Percentiles rank a stretch among this genome's conserved stretches.
phyloP scores from a whole-genome alignment of 768 basidiomycete genomes.

The Termitomyces sp. region DNA sequence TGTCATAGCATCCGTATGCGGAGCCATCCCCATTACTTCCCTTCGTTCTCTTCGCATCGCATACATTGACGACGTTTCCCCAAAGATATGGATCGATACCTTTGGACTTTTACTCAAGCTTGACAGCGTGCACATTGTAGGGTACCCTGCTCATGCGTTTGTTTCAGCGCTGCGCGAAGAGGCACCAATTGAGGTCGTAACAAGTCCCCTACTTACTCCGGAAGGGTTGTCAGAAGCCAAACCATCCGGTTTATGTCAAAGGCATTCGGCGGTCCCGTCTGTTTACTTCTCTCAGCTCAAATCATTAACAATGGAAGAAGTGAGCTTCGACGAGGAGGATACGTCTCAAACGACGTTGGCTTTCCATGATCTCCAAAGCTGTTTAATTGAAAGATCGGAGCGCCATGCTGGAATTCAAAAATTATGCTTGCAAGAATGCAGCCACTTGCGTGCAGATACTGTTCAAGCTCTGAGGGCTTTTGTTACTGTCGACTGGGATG shows the following conservation, averaged over 20 bases:
- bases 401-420: slow-evolving; percentile 22
- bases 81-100: slow-evolving; percentile 16
- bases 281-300: slow-evolving; percentile 22
- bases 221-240: slow-evolving; percentile 9
- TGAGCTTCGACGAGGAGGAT: slow-evolving; percentile 13
- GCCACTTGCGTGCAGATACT: slow-evolving; percentile 11
- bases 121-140: slow-evolving; percentile 17
- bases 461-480: slow-evolving; percentile 21
- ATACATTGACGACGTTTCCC: slow-evolving; percentile 13
- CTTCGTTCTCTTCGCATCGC: slow-evolving; percentile 19
- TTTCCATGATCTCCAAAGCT: slow-evolving; percentile 13
- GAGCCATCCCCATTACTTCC: slow-evolving; percentile 17
- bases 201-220: slow-evolving; percentile 1
- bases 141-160: slow-evolving; percentile 16
- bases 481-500: slow-evolving; percentile 32
- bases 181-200: slow-evolving; percentile 4
- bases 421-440: slow-evolving; percentile 23
- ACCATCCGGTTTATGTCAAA: slow-evolving; percentile 9
- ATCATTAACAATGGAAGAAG: slow-evolving; percentile 19
- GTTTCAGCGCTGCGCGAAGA: slow-evolving; percentile 20
- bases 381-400: slow-evolving; percentile 26
- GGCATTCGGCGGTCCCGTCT: slow-evolving; percentile 8
- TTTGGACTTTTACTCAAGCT: slow-evolving; percentile 24
- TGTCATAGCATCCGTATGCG: slow-evolving; percentile 17
- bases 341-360: background rate